phyloP scores from a whole-genome alignment of 2,329 filamentous ascomycete species.

The Sarocladium kiliense region DNA sequence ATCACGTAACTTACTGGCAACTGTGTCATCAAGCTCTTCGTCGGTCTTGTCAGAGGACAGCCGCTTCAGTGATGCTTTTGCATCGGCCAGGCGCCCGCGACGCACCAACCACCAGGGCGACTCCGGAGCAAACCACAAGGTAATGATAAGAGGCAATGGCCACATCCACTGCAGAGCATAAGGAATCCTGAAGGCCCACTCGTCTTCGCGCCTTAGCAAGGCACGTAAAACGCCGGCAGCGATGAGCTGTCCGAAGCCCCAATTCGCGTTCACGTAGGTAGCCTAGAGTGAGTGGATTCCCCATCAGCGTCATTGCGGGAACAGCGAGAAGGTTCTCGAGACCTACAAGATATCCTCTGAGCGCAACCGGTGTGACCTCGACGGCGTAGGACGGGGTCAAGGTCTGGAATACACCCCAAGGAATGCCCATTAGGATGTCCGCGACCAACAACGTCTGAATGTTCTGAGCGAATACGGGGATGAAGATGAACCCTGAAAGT shows the following conservation, averaged over 20 bases:
- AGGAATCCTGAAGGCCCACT: conserved; percentile 32
- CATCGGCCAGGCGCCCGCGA: conserved; percentile 33
- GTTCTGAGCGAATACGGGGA: conserved; percentile 55
- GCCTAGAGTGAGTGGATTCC: conserved; percentile 13
- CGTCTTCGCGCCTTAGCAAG: conserved; percentile 17
- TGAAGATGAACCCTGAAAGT: conserved; percentile 47
- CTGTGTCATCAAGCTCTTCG: too few relatives aligned
- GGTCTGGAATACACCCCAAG: conserved; percentile 48
- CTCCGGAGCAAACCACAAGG: conserved; percentile 27
- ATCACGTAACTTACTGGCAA: too few relatives aligned
- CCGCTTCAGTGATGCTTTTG: conserved; percentile 33
- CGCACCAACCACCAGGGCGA: conserved; percentile 48
- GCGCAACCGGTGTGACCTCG: conserved; percentile 58
- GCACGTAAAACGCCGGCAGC: conserved; percentile 26
- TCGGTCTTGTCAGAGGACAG: too few relatives aligned
- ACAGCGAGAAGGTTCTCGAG: too few relatives aligned
- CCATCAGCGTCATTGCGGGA: not conserved
- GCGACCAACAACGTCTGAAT: conserved; percentile 48
- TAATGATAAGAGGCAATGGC: conserved; percentile 22
- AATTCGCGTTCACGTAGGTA: conserved; percentile 43
- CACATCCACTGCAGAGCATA: conserved; percentile 31
- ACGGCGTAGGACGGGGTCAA: conserved; percentile 56
- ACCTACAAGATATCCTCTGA: conserved; percentile 23
- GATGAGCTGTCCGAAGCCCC: conserved; percentile 33
- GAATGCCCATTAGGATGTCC: conserved; percentile 53